Percentiles rank a stretch among this genome's conserved stretches.
Conservation (phyloP, 352 stramenopile genomes). For the Pythium volutum region DNA sequence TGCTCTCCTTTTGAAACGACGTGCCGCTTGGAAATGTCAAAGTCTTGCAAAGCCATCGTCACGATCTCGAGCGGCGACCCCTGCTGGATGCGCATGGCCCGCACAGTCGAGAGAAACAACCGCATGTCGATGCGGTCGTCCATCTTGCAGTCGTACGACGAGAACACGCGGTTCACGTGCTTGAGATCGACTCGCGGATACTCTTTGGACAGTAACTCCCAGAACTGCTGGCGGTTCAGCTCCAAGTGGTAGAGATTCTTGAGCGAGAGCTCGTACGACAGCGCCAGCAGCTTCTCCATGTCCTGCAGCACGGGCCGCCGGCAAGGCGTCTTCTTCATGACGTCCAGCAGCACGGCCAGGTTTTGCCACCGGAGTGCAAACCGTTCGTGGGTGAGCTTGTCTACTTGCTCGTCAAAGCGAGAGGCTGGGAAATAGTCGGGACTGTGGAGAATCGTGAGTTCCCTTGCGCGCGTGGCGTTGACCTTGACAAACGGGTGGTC, state of each 20-base stretch:
- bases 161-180: conserved; percentile 56
- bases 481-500: conserved; percentile 43
- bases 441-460: conserved; percentile 49
- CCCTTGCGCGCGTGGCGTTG: conserved; percentile 31
- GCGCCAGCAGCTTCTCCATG: conserved; percentile 55
- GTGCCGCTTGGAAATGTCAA: conserved; percentile 34
- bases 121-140: conserved; percentile 49
- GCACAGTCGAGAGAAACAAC: conserved; percentile 46
- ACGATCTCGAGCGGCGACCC: conserved; percentile 49
- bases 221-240: conserved; percentile 49
- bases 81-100: conserved; percentile 57
- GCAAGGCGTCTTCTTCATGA: conserved; percentile 56
- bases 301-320: conserved; percentile 58
- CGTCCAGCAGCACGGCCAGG: conserved; percentile 41
- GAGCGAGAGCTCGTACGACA: conserved; percentile 48
- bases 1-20: conserved; percentile 21
- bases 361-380: conserved; percentile 51
- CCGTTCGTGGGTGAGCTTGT: conserved; percentile 30
- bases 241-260: conserved; percentile 34
- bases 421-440: conserved; percentile 40
- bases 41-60: conserved; percentile 39
- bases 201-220: conserved; percentile 40
- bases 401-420: conserved; percentile 34
- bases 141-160: conserved; percentile 52
- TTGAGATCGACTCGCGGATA: conserved; percentile 43